Evolutionary conservation across 805 yeast species (phyloP).

Genomic region (Cyberlindnera bimundalis): DNA sequence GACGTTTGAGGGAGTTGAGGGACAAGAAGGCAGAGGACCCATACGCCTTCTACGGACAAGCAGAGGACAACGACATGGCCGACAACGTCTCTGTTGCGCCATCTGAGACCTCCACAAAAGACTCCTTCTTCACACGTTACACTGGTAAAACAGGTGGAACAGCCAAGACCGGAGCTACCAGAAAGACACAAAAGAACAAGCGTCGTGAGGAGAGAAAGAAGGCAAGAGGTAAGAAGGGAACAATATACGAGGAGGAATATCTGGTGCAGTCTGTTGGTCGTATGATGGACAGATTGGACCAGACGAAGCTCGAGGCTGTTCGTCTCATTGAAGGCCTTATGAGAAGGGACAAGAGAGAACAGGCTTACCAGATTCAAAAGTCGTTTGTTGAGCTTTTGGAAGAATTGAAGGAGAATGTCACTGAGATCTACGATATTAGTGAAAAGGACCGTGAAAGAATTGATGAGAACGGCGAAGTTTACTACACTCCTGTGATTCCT

Average conservation of each 20-base stretch:
- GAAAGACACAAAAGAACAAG: slow-evolving; percentile 87
- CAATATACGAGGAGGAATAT: slow-evolving; percentile 96
- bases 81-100: slow-evolving; percentile 95
- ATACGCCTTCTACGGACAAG: slow-evolving; percentile 72
- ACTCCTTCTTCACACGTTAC: slow-evolving; percentile 90
- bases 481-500: slow-evolving; percentile 72
- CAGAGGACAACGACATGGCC: slow-evolving; percentile 62
- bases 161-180: slow-evolving; percentile 92
- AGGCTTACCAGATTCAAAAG: slow-evolving; percentile 78
- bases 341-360: slow-evolving; percentile 68
- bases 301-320: slow-evolving; percentile 70
- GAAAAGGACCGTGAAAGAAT: slow-evolving; percentile 86
- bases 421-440: slow-evolving; percentile 75
- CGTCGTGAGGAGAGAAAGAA: slow-evolving; percentile 94
- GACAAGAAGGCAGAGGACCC: slow-evolving; percentile 83
- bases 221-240: slow-evolving; percentile 97
- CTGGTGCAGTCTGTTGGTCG: slow-evolving; percentile 85
- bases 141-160: slow-evolving; percentile 96
- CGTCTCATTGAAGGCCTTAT: slow-evolving; percentile 71
- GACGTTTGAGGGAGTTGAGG: slow-evolving; percentile 80
- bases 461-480: slow-evolving; percentile 85
- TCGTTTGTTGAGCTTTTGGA: slow-evolving; percentile 55
- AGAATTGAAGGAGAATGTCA: slow-evolving; percentile 55
- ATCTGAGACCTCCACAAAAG: slow-evolving; percentile 87
- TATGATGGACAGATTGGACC: slow-evolving; percentile 73